Evolutionary conservation across 176 grass and related monocot genomes (phyloP), one percentile per base, ranked within the genome.

Genomic region (Phragmites australis): DNA sequence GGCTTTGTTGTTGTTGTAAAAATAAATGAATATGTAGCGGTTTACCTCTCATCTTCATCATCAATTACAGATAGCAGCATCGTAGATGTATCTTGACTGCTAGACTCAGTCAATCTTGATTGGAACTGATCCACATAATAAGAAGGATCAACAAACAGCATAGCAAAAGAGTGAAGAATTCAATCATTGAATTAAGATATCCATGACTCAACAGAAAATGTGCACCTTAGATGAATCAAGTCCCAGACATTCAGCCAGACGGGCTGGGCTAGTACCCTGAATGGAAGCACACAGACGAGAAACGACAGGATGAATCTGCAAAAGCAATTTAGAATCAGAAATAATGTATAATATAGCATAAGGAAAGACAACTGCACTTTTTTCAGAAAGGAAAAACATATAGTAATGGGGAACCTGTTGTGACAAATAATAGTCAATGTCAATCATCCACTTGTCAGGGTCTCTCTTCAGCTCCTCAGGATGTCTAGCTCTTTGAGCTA

Each of bases 251-350:
- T 99, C 97, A 46, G 97, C 97, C 26, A 99, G 78, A 74, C 97
- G 97, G 52, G 93, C 93, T 27, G 93, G 97, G 68, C 93, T 96
- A 74, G 97, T 99, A 30, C 97, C 97, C 89, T 99, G 88, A 80
- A 99, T 95, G 26, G 97, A 99, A 85, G 97, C 97, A 65, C 90
- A 99, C 30, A 99, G 79, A 45, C 93, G 92, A 69, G 97, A 95
- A 55, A 99, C 90, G 3, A 98, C 97, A 79, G 97, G 90, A 99
- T 99, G 97, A 81, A 99, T 99, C 93, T 99, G 86, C 48, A 86
- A 82, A 88, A 80, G 66, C 45, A 84, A 76, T 70, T 70, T 57
- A 77, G 37, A 82, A 84, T 45, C 49, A 77, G 65, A 58, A 51
- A 82, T 18, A 43, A 1, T 8, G 7, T 70, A 78, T 54, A 75